Conservation (phyloP, 2,329 filamentous ascomycete genomes). For the Microcera coccophila region DNA sequence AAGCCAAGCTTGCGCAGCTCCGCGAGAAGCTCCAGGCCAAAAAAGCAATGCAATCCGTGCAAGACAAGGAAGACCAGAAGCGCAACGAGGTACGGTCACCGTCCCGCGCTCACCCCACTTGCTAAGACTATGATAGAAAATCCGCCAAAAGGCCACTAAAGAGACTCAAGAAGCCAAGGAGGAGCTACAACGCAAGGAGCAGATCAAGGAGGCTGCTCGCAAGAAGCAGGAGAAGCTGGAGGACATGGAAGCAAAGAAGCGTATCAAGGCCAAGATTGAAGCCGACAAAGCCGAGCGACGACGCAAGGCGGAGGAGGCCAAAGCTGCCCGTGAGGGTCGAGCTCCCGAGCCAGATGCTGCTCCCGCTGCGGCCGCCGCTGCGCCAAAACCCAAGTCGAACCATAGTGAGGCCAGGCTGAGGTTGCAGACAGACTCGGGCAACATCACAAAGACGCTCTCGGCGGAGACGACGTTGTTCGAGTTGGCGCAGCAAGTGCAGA, state of each 20-base stretch:
- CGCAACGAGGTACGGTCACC: slow-evolving; percentile 68
- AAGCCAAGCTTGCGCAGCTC: slow-evolving; percentile 71
- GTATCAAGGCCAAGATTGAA: slow-evolving; percentile 89
- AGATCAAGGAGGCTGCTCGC: slow-evolving; percentile 81
- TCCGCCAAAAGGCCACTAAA: slow-evolving; percentile 81
- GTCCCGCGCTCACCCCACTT: not conserved
- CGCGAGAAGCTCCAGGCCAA: slow-evolving; percentile 69
- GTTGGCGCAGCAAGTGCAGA: slow-evolving; percentile 70
- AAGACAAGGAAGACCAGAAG: slow-evolving; percentile 78
- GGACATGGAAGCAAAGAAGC: slow-evolving; percentile 79
- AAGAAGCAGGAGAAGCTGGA: slow-evolving; percentile 86
- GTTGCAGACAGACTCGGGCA: slow-evolving; percentile 69
- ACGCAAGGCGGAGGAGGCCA: slow-evolving; percentile 78
- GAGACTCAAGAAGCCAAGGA: slow-evolving; percentile 89
- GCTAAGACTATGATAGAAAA: slow-evolving; percentile 49
- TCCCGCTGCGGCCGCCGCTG: slow-evolving; percentile 45
- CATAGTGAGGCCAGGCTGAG: slow-evolving; percentile 79
- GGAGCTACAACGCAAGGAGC: slow-evolving; percentile 80
- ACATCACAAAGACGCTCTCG: slow-evolving; percentile 80
- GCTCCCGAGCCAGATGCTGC: slow-evolving; percentile 40
- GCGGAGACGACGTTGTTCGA: slow-evolving; percentile 92
- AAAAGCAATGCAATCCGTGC: slow-evolving; percentile 60
- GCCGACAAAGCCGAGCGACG: slow-evolving; percentile 88
- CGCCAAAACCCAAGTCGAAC: slow-evolving; percentile 60
- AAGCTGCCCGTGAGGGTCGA: slow-evolving; percentile 79